Conservation (phyloP, 2,329 filamentous ascomycete species). For the Talaromyces sp. region DNA sequence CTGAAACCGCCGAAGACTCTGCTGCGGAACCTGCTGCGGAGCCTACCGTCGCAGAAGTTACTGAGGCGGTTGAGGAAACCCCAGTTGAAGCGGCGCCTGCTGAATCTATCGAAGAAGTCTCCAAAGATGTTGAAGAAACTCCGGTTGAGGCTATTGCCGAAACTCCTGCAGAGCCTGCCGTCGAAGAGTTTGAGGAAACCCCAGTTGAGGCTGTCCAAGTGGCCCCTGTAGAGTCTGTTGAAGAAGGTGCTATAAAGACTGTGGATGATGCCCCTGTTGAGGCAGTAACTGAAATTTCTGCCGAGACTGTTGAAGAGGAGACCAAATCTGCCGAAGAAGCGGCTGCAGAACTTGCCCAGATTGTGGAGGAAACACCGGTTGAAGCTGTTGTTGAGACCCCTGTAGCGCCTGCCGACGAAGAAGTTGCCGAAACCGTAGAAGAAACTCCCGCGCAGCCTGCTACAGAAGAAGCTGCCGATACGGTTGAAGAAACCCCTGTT, state of each 20-base stretch:
- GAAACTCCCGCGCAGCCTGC: neutral
- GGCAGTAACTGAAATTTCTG: neutral
- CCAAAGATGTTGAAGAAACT: neutral
- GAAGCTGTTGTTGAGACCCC: neutral
- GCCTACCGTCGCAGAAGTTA: neutral
- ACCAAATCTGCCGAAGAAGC: conserved; percentile 15
- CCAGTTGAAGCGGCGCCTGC: neutral
- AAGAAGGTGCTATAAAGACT: neutral
- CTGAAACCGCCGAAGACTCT: neutral
- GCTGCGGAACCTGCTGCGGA: neutral
- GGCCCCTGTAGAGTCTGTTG: neutral
- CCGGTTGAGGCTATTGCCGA: neutral
- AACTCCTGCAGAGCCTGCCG: neutral
- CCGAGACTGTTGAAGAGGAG: neutral
- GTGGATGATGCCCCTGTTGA: neutral
- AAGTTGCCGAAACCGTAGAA: neutral
- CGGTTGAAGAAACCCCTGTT: neutral
- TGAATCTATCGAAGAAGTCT: neutral
- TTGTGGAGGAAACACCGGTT: neutral
- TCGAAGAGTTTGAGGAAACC: neutral
- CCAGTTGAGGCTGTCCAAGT: conserved; percentile 3
- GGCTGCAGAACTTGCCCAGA: neutral
- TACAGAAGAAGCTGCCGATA: neutral
- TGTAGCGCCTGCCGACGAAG: neutral
- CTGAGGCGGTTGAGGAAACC: neutral